Evolutionary conservation across 768 basidiomycete genomes (phyloP).

Genomic region (Coprinopsis strossmayeri): DNA sequence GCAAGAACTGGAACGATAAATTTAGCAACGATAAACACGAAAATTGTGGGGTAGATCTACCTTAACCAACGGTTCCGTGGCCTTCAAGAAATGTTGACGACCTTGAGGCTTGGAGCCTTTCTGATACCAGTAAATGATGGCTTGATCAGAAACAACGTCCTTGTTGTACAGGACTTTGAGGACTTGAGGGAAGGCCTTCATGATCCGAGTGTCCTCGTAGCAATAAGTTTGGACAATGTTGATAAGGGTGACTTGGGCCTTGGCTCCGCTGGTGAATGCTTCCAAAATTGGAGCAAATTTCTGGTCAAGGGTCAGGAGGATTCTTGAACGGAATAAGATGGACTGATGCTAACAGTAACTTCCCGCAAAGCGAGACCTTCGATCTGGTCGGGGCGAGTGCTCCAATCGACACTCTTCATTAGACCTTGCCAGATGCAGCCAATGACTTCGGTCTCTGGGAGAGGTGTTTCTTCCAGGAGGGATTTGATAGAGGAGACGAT

Average conservation of each 20-base stretch:
- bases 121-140: slow-evolving; percentile 96
- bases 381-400: slow-evolving; percentile 85
- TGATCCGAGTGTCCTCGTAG: slow-evolving; percentile 93
- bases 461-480: slow-evolving; percentile 70
- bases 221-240: slow-evolving; percentile 94
- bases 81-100: slow-evolving; percentile 90
- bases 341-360: slow-evolving; percentile 59
- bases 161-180: slow-evolving; percentile 94
- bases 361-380: slow-evolving; percentile 85
- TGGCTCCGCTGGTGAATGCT: slow-evolving; percentile 82
- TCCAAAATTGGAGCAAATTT: slow-evolving; percentile 81
- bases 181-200: slow-evolving; percentile 92
- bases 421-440: slow-evolving; percentile 91
- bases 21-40: slow-evolving; percentile 8
- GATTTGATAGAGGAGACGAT: slow-evolving; percentile 69
- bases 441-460: slow-evolving; percentile 81
- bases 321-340: neutral
- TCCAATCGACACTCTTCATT: slow-evolving; percentile 84
- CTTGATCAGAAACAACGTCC: slow-evolving; percentile 92
- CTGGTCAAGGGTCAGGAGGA: slow-evolving; percentile 31
- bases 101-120: slow-evolving; percentile 97
- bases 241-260: slow-evolving; percentile 90
- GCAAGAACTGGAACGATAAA: slow-evolving; percentile 61
- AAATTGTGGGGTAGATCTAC: slow-evolving; percentile 28
- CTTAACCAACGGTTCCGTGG: slow-evolving; percentile 84